Evolutionary conservation across 2,329 filamentous ascomycete genomes (phyloP).

Genomic region (Lasiodiplodia hormozganensis): DNA sequence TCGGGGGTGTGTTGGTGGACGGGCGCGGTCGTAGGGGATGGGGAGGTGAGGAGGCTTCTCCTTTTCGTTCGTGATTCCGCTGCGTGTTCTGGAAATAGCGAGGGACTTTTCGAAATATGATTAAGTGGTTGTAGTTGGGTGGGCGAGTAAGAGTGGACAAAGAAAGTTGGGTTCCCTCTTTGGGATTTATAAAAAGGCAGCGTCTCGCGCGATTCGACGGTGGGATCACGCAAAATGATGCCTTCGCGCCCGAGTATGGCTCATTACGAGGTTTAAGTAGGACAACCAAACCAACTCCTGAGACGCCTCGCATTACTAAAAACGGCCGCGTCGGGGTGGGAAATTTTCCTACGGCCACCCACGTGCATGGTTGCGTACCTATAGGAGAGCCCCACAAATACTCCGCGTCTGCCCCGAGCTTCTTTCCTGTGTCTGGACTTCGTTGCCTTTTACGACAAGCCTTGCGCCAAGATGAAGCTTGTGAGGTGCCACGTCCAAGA

Average conservation of each 20-base stretch:
- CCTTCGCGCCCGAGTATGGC: conserved; percentile 5
- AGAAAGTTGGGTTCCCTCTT: background rate
- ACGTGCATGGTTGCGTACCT: background rate
- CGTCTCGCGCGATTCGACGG: conserved; percentile 11
- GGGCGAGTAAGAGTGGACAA: background rate
- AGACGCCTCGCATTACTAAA: background rate
- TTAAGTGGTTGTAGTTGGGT: background rate
- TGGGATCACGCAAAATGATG: conserved; percentile 24
- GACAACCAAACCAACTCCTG: background rate
- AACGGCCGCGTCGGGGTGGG: background rate
- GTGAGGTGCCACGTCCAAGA: background rate
- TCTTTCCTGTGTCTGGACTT: background rate
- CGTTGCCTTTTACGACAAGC: conserved; percentile 3
- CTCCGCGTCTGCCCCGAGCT: conserved; percentile 7
- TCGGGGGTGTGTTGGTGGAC: background rate
- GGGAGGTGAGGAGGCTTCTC: background rate
- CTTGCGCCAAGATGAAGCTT: background rate
- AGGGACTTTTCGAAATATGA: background rate
- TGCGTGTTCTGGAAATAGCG: background rate
- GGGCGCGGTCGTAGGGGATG: background rate
- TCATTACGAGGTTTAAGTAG: conserved; percentile 1
- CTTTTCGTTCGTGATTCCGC: background rate
- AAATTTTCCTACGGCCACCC: background rate
- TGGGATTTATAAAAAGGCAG: background rate
- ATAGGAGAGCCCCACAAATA: conserved; percentile 7